These are phyloP conservation scores for Apiotrichum gamsii DNA, from an alignment of 1,284 basidiomycete species.

Conservation along the genomic window DNA sequence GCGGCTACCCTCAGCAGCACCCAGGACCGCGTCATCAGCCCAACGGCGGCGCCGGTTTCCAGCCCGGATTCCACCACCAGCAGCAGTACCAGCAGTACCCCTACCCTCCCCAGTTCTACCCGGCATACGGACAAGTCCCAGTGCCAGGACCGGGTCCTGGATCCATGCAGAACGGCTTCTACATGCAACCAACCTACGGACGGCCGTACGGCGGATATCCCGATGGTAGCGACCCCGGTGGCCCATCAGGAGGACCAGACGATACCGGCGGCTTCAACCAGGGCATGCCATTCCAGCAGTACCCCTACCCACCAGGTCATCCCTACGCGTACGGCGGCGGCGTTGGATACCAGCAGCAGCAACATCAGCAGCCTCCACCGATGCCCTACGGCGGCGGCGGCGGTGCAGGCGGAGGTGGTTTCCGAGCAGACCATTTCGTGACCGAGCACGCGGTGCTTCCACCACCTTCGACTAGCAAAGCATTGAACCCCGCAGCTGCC, in stretches of 20 bases:
- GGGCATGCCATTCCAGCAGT: conserved; percentile 9
- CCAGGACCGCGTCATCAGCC: conserved; percentile 10
- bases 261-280: conserved; percentile 4
- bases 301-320: conserved; percentile 34
- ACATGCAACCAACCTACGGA: conserved; percentile 1
- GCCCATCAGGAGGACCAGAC: neutral
- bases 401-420: too few species aligned
- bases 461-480: conserved; percentile 12
- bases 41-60: conserved; percentile 14
- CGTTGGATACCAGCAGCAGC: conserved; percentile 28
- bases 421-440: conserved; percentile 10
- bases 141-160: conserved; percentile 35
- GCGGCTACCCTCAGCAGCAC: conserved; percentile 7
- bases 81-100: conserved; percentile 5
- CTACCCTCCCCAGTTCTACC: conserved; percentile 12
- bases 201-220: conserved; percentile 1
- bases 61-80: conserved; percentile 14
- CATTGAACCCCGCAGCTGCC: conserved; percentile 39
- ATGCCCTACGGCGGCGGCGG: conserved; percentile 9
- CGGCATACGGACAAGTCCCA: conserved; percentile 26
- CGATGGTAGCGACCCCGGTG: conserved; percentile 3
- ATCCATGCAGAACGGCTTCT: conserved; percentile 43
- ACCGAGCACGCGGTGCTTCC: neutral
- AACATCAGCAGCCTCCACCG: too few species aligned
- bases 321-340: conserved; percentile 42